These are phyloP conservation scores for Herpotrichia juniperi DNA, from an alignment of 2,329 filamentous ascomycete species.

Conservation along the genomic window DNA sequence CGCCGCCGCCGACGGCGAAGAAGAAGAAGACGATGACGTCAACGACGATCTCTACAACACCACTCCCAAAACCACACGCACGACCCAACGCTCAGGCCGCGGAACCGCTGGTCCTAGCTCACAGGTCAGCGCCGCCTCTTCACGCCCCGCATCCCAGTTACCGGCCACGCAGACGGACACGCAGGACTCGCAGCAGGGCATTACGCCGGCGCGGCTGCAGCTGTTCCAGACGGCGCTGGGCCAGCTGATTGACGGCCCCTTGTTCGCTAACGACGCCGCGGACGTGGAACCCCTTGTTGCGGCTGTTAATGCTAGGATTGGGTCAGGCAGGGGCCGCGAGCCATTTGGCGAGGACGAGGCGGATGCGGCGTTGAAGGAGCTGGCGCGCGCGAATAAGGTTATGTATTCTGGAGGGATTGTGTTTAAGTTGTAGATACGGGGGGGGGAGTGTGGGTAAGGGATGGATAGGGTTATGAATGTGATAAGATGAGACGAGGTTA, in stretches of 20 bases:
- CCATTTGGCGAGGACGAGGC: constrained; percentile 76
- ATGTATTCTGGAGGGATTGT: constrained; percentile 67
- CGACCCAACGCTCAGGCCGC: constrained; percentile 47
- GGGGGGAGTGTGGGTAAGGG: neutral
- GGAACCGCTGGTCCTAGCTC: constrained; percentile 50
- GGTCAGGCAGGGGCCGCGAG: constrained; percentile 61
- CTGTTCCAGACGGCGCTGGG: constrained; percentile 83
- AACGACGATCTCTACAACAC: constrained; percentile 61
- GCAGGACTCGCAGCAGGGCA: constrained; percentile 50
- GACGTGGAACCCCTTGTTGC: constrained; percentile 75
- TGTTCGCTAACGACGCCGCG: constrained; percentile 90
- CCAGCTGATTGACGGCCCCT: constrained; percentile 75
- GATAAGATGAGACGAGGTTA: neutral
- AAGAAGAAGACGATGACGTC: constrained; percentile 59
- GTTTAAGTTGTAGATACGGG: constrained; percentile 51
- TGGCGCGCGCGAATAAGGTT: constrained; percentile 86
- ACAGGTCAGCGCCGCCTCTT: constrained; percentile 78
- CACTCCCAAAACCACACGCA: constrained; percentile 57
- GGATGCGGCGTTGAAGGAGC: constrained; percentile 74
- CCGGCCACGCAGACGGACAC: constrained; percentile 58
- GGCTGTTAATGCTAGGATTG: constrained; percentile 77
- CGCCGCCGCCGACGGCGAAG: constrained; percentile 46
- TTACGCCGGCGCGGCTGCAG: constrained; percentile 68
- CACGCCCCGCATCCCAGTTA: constrained; percentile 75
- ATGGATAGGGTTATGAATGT: neutral